These are phyloP conservation scores for Escallonia rubra DNA, from an alignment of 129 eudicot genomes.

Conservation along the genomic window DNA sequence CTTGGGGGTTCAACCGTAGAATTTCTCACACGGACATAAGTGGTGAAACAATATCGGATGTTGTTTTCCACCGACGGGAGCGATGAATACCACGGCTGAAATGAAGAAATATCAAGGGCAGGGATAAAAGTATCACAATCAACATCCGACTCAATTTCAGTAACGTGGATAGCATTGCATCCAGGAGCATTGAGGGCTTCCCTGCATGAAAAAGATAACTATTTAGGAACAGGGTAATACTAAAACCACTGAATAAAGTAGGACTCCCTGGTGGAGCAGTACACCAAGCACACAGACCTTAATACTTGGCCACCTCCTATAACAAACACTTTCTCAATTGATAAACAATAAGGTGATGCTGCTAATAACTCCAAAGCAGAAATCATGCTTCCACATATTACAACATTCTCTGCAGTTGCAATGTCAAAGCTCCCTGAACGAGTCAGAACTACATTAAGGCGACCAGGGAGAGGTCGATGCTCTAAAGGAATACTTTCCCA, in stretches of 20 bases:
- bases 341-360: slow-evolving; percentile 57
- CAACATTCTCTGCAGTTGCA: slow-evolving; percentile 67
- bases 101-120: slow-evolving; percentile 51
- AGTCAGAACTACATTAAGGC: slow-evolving; percentile 80
- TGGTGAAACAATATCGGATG: slow-evolving; percentile 53
- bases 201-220: slow-evolving; percentile 43
- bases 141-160: slow-evolving; percentile 56
- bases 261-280: not conserved
- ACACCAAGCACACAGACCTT: slow-evolving; percentile 40
- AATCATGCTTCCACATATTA: slow-evolving; percentile 64
- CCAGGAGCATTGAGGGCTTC: slow-evolving; percentile 76
- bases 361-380: slow-evolving; percentile 78
- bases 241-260: not conserved
- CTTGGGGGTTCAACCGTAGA: slow-evolving; percentile 18
- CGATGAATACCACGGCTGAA: slow-evolving; percentile 87
- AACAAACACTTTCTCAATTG: slow-evolving; percentile 74
- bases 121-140: slow-evolving; percentile 93
- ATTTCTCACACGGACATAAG: slow-evolving; percentile 70
- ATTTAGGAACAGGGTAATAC: not conserved
- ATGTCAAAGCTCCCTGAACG: slow-evolving; percentile 63
- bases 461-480: slow-evolving; percentile 74
- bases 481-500: slow-evolving; percentile 81
- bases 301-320: slow-evolving; percentile 91
- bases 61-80: slow-evolving; percentile 55
- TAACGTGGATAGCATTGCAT: slow-evolving; percentile 90